These are phyloP conservation scores for Fomitiporia mediterranea DNA, from an alignment of 1,284 basidiomycete species.

Conservation along the genomic window DNA sequence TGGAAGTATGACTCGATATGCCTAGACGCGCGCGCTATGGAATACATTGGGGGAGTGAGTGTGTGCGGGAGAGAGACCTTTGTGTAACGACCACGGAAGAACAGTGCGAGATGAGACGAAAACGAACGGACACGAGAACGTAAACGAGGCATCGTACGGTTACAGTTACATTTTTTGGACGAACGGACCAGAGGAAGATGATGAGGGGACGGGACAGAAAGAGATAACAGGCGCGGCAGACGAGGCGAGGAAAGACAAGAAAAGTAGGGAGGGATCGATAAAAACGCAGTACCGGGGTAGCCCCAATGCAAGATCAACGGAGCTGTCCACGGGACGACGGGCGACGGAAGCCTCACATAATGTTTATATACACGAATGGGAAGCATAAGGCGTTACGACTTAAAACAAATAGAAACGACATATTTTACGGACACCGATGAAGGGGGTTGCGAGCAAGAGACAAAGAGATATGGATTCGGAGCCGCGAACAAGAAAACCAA, in stretches of 20 bases:
- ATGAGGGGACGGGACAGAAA: not conserved
- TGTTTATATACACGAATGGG: not conserved
- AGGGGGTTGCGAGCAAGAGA: not conserved
- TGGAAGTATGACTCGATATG: too few relatives aligned
- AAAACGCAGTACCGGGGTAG: not conserved
- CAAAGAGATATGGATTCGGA: conserved; percentile 11
- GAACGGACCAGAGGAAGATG: not conserved
- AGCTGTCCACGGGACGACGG: not conserved
- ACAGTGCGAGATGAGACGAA: not conserved
- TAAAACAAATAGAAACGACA: not conserved
- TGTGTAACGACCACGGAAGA: not conserved
- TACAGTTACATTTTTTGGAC: conserved; percentile 16
- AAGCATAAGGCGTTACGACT: not conserved
- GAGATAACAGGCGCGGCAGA: not conserved
- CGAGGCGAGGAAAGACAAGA: not conserved
- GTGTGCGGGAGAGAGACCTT: not conserved
- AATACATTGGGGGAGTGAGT: not conserved
- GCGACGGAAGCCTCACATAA: not conserved
- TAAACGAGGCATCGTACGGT: conserved; percentile 7
- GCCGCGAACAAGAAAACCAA: conserved; percentile 2
- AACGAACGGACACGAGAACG: not conserved
- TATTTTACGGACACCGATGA: conserved; percentile 13
- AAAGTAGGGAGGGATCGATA: not conserved
- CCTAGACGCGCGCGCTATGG: not conserved
- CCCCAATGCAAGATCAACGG: not conserved